Evolutionary conservation across 305 asterid species (phyloP).

Genomic region (Solanum aculeatissimum): DNA sequence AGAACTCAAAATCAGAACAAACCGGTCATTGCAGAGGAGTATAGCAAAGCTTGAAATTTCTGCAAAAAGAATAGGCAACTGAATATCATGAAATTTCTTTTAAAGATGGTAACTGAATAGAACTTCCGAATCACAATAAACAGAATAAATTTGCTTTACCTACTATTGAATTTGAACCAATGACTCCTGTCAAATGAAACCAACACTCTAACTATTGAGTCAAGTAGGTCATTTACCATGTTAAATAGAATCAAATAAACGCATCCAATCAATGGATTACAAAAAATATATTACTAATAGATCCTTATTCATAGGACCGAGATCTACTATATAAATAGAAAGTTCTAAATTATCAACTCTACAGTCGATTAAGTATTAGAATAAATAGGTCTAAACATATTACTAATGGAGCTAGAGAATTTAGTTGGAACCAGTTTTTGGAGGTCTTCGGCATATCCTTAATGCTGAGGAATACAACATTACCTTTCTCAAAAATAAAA

Average conservation of each 20-base stretch:
- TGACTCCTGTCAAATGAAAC: not conserved
- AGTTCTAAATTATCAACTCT: not conserved
- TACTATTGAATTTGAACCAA: not conserved
- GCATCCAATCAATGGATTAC: not conserved
- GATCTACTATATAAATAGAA: not conserved
- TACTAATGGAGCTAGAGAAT: too few species aligned
- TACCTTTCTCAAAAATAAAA: too few species aligned
- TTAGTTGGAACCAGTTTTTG: too few species aligned
- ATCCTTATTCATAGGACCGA: not conserved
- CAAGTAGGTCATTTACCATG: not conserved
- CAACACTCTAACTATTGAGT: not conserved
- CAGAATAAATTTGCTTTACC: not conserved
- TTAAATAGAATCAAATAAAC: not conserved
- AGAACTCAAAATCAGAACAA: not conserved
- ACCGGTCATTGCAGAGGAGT: constrained; percentile 63
- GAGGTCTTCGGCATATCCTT: too few species aligned
- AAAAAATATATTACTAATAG: not conserved
- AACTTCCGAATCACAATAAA: not conserved
- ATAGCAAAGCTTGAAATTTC: constrained; percentile 43
- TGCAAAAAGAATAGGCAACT: constrained; percentile 20
- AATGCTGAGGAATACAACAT: too few species aligned
- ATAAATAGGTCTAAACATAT: not conserved
- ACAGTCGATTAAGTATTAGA: not conserved
- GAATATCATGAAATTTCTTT: constrained; percentile 36
- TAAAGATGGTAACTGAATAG: not conserved